phyloP scores from a whole-genome alignment of 2,329 filamentous ascomycete species.

The Fusarium oxysporum region DNA sequence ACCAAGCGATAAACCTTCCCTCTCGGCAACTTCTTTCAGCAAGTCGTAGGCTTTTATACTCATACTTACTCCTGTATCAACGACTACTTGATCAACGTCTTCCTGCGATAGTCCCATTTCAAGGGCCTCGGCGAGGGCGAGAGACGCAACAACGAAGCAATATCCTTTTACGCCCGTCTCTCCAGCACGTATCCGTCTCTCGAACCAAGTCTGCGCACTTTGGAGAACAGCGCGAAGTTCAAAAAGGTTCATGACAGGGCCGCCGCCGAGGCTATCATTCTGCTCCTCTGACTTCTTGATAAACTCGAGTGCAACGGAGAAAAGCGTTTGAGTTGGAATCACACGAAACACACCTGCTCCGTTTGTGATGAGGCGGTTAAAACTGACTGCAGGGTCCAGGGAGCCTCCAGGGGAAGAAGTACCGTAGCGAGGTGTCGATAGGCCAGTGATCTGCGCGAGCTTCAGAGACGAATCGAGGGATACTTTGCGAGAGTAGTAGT shows the following conservation, averaged over 20 bases:
- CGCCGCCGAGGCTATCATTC: conserved; percentile 45
- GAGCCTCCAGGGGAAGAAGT: conserved; percentile 27
- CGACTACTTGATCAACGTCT: conserved; percentile 49
- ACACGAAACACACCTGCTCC: conserved; percentile 58
- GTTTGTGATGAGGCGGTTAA: conserved; percentile 54
- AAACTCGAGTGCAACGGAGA: conserved; percentile 60
- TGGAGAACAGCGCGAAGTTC: conserved; percentile 50
- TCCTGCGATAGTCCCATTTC: conserved; percentile 45
- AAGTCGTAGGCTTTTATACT: conserved; percentile 47
- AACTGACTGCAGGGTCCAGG: conserved; percentile 46
- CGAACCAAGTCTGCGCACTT: conserved; percentile 47
- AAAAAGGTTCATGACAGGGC: conserved; percentile 46
- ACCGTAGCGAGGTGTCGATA: conserved; percentile 38
- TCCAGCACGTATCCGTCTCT: conserved; percentile 53
- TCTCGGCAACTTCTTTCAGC: conserved; percentile 50
- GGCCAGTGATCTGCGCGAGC: conserved; percentile 48
- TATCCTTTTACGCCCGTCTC: conserved; percentile 59
- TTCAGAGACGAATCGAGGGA: conserved; percentile 57
- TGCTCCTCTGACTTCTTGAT: conserved; percentile 59
- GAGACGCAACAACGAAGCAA: conserved; percentile 49
- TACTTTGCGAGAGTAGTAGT: conserved; percentile 66
- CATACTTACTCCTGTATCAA: conserved; percentile 40
- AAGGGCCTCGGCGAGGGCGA: conserved; percentile 52
- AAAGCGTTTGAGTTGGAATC: conserved; percentile 53
- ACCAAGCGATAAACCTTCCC: conserved; percentile 29